Conservation (phyloP, 2,329 filamentous ascomycete genomes). For the Diaporthe humulicola region DNA sequence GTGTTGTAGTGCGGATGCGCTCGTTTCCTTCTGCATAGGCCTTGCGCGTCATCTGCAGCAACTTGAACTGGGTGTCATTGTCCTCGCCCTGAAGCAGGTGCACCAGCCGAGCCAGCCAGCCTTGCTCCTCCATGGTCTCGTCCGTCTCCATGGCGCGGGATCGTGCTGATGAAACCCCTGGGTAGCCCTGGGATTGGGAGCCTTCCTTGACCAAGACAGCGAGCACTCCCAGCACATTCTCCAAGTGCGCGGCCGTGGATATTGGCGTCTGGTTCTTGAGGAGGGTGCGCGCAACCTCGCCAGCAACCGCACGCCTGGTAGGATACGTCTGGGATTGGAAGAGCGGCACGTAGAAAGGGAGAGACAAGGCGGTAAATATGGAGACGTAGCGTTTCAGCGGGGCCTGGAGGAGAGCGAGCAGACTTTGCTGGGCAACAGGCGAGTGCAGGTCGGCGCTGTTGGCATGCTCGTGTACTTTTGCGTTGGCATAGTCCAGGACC, state of each 20-base stretch:
- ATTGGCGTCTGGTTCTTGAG: slow-evolving; percentile 86
- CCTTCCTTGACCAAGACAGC: slow-evolving; percentile 96
- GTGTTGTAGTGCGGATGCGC: slow-evolving; percentile 94
- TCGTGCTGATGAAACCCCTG: slow-evolving; percentile 82
- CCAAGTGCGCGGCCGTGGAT: slow-evolving; percentile 81
- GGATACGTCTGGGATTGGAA: slow-evolving; percentile 93
- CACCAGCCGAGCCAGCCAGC: slow-evolving; percentile 92
- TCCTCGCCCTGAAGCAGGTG: slow-evolving; percentile 86
- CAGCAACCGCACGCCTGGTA: slow-evolving; percentile 90
- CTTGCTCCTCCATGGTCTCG: slow-evolving; percentile 97
- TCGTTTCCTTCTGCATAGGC: slow-evolving; percentile 94
- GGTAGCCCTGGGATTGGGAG: slow-evolving; percentile 87
- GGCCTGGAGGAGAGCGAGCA: slow-evolving; percentile 90
- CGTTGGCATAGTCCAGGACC: slow-evolving; percentile 87
- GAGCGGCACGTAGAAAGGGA: slow-evolving; percentile 92
- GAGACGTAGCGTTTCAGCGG: slow-evolving; percentile 92
- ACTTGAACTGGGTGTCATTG: slow-evolving; percentile 94
- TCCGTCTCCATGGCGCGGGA: slow-evolving; percentile 85
- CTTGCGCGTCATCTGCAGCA: slow-evolving; percentile 89
- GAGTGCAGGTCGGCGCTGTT: slow-evolving; percentile 98
- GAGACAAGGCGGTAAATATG: slow-evolving; percentile 93
- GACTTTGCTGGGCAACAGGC: slow-evolving; percentile 85
- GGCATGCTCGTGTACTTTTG: slow-evolving; percentile 88
- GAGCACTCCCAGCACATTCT: slow-evolving; percentile 89
- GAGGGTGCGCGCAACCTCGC: slow-evolving; percentile 86